Evolutionary conservation across 805 yeast genomes (phyloP).

Genomic region (Pichia sporocuriosa): DNA sequence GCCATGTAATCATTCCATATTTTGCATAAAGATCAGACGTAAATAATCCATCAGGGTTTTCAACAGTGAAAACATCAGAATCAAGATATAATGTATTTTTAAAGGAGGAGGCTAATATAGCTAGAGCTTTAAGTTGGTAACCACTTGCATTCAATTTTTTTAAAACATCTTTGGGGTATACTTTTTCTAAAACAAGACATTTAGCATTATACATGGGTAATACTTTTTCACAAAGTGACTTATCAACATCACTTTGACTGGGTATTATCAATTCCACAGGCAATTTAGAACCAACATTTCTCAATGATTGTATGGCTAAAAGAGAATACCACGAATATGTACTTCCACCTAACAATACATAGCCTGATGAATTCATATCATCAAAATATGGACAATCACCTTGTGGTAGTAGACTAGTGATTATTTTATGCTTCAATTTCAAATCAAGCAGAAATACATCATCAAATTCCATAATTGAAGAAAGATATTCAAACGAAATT

Average conservation of each 20-base stretch:
- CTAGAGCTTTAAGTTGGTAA: conserved; percentile 37
- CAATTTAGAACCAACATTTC: conserved; percentile 36
- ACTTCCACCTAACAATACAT: conserved; percentile 41
- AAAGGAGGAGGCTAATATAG: conserved; percentile 39
- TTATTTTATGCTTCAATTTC: conserved; percentile 39
- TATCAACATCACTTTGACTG: conserved; percentile 11
- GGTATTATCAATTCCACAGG: conserved; percentile 28
- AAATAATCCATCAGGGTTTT: conserved; percentile 33
- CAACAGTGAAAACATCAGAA: conserved; percentile 40
- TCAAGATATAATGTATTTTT: conserved; percentile 40
- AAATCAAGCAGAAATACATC: conserved; percentile 39
- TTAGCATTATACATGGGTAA: conserved; percentile 36
- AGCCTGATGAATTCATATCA: conserved; percentile 29
- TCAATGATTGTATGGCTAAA: conserved; percentile 34
- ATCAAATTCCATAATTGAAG: conserved; percentile 21
- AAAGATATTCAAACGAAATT: conserved; percentile 7
- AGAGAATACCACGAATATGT: conserved; percentile 36
- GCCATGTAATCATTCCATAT: conserved; percentile 61
- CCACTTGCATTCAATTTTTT: conserved; percentile 25
- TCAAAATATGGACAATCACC: conserved; percentile 22
- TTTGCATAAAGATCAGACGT: conserved; percentile 37
- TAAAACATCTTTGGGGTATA: conserved; percentile 26
- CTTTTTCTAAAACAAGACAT: conserved; percentile 35
- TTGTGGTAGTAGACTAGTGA: conserved; percentile 40
- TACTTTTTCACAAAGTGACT: conserved; percentile 28